Evolutionary conservation across 75 land plant genomes (phyloP).

Genomic region (Sequoiadendron giganteum): DNA sequence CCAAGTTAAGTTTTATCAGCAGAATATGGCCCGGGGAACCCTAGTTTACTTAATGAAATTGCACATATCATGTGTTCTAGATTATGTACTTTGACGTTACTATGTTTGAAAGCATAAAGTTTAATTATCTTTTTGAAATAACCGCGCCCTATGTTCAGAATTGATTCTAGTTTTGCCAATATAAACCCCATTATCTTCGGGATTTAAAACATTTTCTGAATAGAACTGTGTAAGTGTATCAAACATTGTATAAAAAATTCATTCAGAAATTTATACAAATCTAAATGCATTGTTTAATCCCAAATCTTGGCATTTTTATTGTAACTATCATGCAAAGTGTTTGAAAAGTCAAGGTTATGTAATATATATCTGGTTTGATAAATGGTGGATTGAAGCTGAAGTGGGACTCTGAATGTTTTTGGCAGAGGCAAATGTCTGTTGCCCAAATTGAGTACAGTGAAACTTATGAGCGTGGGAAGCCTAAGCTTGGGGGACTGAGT

Average conservation of each 20-base stretch:
- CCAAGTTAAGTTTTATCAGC: not conserved
- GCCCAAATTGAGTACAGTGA: constrained; percentile 86
- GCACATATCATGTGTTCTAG: not conserved
- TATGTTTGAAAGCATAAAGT: not conserved
- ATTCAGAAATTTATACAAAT: no score
- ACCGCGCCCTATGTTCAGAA: not conserved
- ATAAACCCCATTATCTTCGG: not conserved
- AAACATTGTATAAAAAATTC: no score
- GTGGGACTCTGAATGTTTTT: constrained; percentile 2
- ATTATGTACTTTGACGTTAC: not conserved
- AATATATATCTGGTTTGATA: not conserved
- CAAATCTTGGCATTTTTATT: not conserved
- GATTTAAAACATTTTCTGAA: not conserved
- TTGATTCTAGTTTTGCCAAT: not conserved
- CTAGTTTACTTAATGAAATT: not conserved
- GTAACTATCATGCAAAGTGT: not conserved
- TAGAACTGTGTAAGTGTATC: not conserved
- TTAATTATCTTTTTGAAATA: not conserved
- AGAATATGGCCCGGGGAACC: not conserved
- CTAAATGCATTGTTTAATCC: no score
- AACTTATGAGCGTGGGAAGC: constrained; percentile 92
- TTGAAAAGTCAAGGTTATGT: not conserved
- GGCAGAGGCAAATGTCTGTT: constrained; percentile 98
- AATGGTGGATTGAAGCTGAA: not conserved
- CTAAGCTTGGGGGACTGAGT: constrained; percentile 86